Percentiles rank a stretch among this genome's conserved stretches.
Evolutionary conservation across 208 protist species (phyloP).

Genomic region (Leishmania amazonensis): DNA sequence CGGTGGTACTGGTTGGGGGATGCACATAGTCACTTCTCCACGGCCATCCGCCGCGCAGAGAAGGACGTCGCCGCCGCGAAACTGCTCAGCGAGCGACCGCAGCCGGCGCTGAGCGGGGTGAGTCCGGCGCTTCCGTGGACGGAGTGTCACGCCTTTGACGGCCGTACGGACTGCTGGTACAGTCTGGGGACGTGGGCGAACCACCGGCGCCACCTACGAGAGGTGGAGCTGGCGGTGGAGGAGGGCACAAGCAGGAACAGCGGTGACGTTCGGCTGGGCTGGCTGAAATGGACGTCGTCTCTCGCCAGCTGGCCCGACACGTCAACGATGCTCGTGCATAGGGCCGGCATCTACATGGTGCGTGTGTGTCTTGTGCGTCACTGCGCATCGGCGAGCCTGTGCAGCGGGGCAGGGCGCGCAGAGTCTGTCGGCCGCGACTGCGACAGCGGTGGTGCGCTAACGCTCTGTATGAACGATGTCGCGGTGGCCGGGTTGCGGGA

Average conservation of each 20-base stretch:
- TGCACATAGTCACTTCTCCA: slow-evolving; percentile 19
- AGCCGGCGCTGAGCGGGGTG: neutral
- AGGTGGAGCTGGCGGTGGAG: neutral
- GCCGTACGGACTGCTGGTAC: slow-evolving; percentile 58
- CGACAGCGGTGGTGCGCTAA: neutral
- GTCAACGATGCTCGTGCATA: slow-evolving; percentile 20
- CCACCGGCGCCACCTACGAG: slow-evolving; percentile 7
- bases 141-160: slow-evolving; percentile 39
- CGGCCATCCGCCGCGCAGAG: slow-evolving; percentile 11
- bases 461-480: slow-evolving; percentile 20
- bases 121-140: slow-evolving; percentile 37
- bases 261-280: slow-evolving; percentile 1
- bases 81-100: neutral
- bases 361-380: slow-evolving; percentile 44
- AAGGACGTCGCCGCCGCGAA: neutral
- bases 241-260: neutral
- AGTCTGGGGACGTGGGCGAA: slow-evolving; percentile 24
- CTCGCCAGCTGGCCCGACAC: slow-evolving; percentile 33
- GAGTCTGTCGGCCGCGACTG: neutral
- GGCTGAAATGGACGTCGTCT: slow-evolving; percentile 17
- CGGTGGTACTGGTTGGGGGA: slow-evolving; percentile 42
- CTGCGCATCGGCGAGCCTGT: slow-evolving; percentile 7
- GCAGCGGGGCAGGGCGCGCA: slow-evolving; percentile 3
- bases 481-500: slow-evolving; percentile 11
- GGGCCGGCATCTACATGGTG: slow-evolving; percentile 49